These are phyloP conservation scores for Russula griseocarnosa DNA, from an alignment of 768 basidiomycete species.

Conservation along the genomic window DNA sequence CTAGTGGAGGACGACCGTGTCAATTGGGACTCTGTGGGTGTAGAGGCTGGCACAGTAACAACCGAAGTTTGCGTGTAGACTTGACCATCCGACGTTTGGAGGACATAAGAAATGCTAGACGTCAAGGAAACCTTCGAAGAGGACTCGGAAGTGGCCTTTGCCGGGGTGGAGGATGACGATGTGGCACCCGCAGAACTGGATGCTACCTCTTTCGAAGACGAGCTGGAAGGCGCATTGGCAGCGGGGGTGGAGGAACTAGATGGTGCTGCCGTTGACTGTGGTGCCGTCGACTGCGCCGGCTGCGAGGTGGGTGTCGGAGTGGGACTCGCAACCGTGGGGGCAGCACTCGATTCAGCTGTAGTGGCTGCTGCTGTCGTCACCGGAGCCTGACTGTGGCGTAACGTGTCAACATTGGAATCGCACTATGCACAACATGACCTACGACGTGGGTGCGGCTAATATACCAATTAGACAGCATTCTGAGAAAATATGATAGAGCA, in stretches of 20 bases:
- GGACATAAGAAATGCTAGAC: background rate
- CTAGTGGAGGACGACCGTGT: conserved; percentile 2
- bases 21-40: conserved; percentile 1
- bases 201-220: background rate
- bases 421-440: conserved; percentile 1
- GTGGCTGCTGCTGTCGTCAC: background rate
- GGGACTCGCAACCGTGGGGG: conserved; percentile 11
- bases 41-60: conserved; percentile 11
- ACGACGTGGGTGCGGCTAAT: background rate
- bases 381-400: background rate
- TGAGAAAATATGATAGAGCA: background rate
- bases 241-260: conserved; percentile 2
- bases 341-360: background rate
- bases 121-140: background rate
- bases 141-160: background rate
- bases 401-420: background rate
- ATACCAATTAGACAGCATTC: background rate
- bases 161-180: conserved; percentile 12
- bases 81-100: conserved; percentile 21
- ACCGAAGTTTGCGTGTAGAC: conserved; percentile 26
- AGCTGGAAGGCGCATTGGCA: background rate
- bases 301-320: conserved; percentile 1
- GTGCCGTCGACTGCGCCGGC: background rate
- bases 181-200: conserved; percentile 6
- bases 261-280: background rate